Evolutionary conservation across 1,284 basidiomycete genomes (phyloP), one percentile per base, ranked within the genome.

Genomic region (Ceratobasidium sp.): DNA sequence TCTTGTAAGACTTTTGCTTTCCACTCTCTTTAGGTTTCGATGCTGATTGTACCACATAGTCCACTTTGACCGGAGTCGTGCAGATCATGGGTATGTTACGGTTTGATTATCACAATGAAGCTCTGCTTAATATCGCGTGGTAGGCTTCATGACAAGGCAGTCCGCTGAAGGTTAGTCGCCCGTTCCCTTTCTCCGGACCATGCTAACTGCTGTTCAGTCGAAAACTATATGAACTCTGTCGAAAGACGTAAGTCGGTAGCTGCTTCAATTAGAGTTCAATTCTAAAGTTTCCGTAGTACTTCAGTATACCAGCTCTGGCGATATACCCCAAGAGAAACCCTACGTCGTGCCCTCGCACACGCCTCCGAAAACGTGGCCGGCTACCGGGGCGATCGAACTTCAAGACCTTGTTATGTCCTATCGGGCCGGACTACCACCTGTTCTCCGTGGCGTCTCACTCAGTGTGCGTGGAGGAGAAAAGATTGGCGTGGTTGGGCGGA

Each of bases 151-250:
- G 52, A 88, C 84, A 0, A 82, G 88, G 21, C 85, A 89, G 78
- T 84, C 85, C 6, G 88, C 89, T 1, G 88, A 90, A 78, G 85
- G 90, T 6, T 88, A 90, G 80, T 67, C 52, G 45, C 16, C 46
- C n/a, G 50, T 14, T 75, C 74, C 48, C 9, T 12, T 21, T 12
- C 26, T 26, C 9, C 36, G 36, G 21, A 8, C 26, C 21, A 14
- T 10, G 21, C 50, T 64, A 61, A 34, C 9, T 23, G 18, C n/a
- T 55, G 9, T 39, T 53, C 55, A 74, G 9, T 69, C 23, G 61
- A 90, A 85, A 90, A 89, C 77, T 87, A 90, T 77, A 87, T 93
- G 86, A 92, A 91, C 78, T 85, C 88, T 1, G 89, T 92, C 1
- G 91, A 93, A 80, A 81, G 89, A 77, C 82, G 86, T 86, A 76